These are phyloP conservation scores for Aspergillus fijiensis DNA, from an alignment of 2,329 filamentous ascomycete species.

Conservation along the genomic window DNA sequence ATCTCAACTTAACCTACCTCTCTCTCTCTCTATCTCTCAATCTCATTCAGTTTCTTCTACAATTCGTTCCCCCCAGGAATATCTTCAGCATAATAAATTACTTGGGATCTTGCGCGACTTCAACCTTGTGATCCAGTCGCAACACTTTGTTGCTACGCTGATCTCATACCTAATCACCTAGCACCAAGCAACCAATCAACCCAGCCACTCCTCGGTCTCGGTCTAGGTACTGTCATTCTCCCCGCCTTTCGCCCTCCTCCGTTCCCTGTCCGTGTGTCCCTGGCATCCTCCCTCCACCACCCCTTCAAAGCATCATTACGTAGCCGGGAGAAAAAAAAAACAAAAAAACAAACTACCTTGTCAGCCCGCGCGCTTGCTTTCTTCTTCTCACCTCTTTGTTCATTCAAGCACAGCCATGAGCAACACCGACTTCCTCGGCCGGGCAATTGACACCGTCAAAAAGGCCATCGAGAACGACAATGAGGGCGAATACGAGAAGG, in stretches of 20 bases:
- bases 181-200: conserved; percentile 14
- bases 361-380: neutral
- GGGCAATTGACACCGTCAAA: conserved; percentile 94
- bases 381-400: neutral
- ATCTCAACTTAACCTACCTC: conserved; percentile 4
- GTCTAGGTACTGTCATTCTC: conserved; percentile 7
- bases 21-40: neutral
- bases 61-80: too few species aligned
- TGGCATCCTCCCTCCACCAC: neutral
- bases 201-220: conserved; percentile 11
- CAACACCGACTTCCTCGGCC: conserved; percentile 93
- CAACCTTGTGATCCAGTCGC: too few species aligned
- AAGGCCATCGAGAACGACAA: conserved; percentile 97
- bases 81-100: too few species aligned
- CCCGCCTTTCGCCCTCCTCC: conserved; percentile 2
- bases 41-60: too few species aligned
- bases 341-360: neutral
- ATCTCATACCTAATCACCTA: too few species aligned
- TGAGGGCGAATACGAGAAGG: conserved; percentile 92
- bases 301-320: conserved; percentile 30
- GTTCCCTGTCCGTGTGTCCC: neutral
- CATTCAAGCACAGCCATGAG: conserved; percentile 61
- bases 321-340: neutral
- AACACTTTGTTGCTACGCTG: too few species aligned
- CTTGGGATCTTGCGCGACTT: too few species aligned